These are phyloP conservation scores for Zygotorulaspora chibaensis DNA, from an alignment of 805 yeast species.

Conservation along the genomic window DNA sequence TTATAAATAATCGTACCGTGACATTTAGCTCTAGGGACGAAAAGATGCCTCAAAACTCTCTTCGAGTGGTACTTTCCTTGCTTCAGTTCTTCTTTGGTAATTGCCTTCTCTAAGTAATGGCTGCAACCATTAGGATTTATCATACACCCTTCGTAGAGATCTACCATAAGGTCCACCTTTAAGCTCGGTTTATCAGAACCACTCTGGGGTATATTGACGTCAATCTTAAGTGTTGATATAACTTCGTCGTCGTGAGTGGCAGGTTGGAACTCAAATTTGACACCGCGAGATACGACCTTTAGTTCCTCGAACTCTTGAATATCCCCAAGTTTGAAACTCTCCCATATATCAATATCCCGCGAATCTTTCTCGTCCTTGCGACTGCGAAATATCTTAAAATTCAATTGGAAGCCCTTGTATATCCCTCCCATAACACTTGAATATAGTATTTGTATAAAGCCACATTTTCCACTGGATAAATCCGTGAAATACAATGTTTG, in stretches of 20 bases:
- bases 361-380: conserved; percentile 15
- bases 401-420: conserved; percentile 51
- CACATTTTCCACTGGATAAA: conserved; percentile 39
- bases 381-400: conserved; percentile 41
- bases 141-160: conserved; percentile 52
- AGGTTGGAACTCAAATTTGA: conserved; percentile 19
- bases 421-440: conserved; percentile 48
- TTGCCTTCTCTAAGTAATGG: conserved; percentile 53
- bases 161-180: conserved; percentile 18
- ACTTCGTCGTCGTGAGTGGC: conserved; percentile 6
- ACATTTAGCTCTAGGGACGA: conserved; percentile 72
- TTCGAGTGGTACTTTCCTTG: conserved; percentile 47
- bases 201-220: conserved; percentile 14
- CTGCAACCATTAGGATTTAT: conserved; percentile 76
- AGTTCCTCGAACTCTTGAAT: conserved; percentile 17
- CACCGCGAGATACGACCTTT: conserved; percentile 18
- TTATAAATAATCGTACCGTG: conserved; percentile 48
- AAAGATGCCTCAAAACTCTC: conserved; percentile 57
- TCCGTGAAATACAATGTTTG: conserved; percentile 53
- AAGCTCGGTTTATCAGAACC: conserved; percentile 10
- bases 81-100: conserved; percentile 7
- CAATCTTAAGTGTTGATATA: conserved; percentile 15
- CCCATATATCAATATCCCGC: conserved; percentile 41
- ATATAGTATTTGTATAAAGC: conserved; percentile 51
- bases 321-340: conserved; percentile 41